Evolutionary conservation across 2,329 filamentous ascomycete genomes (phyloP), one percentile per base, ranked within the genome.

Genomic region (Aspergillus aculeatinus): DNA sequence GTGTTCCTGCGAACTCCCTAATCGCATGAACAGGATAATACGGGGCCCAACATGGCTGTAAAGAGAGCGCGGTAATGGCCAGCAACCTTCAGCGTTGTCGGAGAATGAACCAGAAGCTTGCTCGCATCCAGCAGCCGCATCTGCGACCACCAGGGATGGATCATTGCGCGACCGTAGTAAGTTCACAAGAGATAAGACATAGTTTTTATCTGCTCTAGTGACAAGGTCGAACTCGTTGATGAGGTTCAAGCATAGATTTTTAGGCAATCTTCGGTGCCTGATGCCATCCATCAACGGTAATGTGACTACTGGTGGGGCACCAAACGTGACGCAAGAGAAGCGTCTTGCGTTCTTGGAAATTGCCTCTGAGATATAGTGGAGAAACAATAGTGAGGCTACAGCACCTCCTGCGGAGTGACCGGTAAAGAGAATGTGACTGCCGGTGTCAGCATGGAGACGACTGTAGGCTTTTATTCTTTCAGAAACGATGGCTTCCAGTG

Each of bases 201-300:
- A 58, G 23, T 27, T 19, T 10, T 47, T 52, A 31, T 58, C 57
- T 54, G 57, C 57, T 7, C 57, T 16, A 35, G 57, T 58, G n/a
- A 54, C 57, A 11, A 52, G 42, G 29, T 58, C 50, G 3, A 58
- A 58, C 35, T 58, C 56, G 39, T 58, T 58, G 21, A 58, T 58
- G 12, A 55, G 14, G n/a, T 55, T 51, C 4, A 55, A 11, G 5
- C 47, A 55, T 29, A 50, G 6, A 5, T 50, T 16, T 5, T 12
- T 29, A 16, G 48, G 23, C 23, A 31, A 4, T 7, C 29, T 16
- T 14, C 9, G 14, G 25, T 16, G 23, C 16, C 27, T 29, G 6
- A 35, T 29, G 21, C 16, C 27, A 11, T 27, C 25, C 47, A 50
- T 29, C 3, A 50, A 19, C 21, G 48, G 44, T 3, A 48, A 14